Base-by-base conservation (phyloP, 1,284 basidiomycete genomes). In the Flammula alnicola region DNA sequence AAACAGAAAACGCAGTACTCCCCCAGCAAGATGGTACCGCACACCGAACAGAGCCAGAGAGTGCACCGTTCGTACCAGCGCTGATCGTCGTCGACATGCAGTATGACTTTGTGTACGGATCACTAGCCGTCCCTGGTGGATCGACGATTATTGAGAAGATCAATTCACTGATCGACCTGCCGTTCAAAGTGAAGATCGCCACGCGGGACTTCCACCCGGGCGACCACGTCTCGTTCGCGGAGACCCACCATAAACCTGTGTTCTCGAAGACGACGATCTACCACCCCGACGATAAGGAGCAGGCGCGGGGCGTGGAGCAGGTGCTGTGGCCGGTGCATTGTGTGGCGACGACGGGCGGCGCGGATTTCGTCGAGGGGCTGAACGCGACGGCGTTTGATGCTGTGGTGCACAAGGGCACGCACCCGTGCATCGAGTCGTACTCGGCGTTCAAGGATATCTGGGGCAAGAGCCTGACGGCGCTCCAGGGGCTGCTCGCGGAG, bases 301-400 rank as follows among this genome's bases (percentile, higher is more conserved):
- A 61, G 30, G 40, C 57, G 9, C 55, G 55, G 12, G 72, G 69
- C 9, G 49, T 73, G 20, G 64, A 73, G 41, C 79, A 80, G 60
- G 67, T 73, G 8, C 60, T 81, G 29, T 81, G 79, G 79, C 80
- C 79, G 1, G 70, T 72, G 30, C 79, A 81, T 50, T 81, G 79
- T 32, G 67, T 81, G 11, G 73, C 72, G 31, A 55, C 61, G 26
- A 74, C 76, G 0, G 62, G 50, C 0, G 79, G 80, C 3, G 70
- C 72, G 0, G 64, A 71, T 30, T 73, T 80, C 29, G 71, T 76
- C 10, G 64, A 71, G 0, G 72, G 72, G n/a, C 56, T 81, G 11
- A 54, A 68, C 31, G 61, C 67, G 33, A 56, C 56, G 9, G 61
- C 58, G 32, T 68, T 80, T 40, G 71, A 75, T 22, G 62, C 55